Evolutionary conservation across 352 stramenopile genomes (phyloP).

Genomic region (Globisporangium alternatum): DNA sequence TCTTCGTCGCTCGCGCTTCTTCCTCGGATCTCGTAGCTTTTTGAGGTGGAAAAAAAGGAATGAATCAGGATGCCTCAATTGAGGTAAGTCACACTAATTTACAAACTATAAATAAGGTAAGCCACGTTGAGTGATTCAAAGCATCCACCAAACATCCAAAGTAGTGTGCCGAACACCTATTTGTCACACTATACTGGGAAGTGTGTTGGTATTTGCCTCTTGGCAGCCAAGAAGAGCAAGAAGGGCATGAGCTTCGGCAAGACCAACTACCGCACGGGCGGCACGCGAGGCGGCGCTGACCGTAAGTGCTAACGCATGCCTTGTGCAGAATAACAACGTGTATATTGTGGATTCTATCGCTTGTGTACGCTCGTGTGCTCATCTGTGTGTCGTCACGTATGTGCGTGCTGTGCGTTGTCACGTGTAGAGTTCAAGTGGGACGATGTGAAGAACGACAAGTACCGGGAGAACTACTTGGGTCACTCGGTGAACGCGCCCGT

Average conservation of each 20-base stretch:
- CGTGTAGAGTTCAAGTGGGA: slow-evolving; percentile 90
- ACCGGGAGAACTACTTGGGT: slow-evolving; percentile 90
- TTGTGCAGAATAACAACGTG: background rate
- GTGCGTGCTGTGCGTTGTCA: slow-evolving; percentile 1
- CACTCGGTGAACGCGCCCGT: slow-evolving; percentile 87
- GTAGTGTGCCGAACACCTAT: background rate
- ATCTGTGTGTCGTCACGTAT: background rate
- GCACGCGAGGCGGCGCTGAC: slow-evolving; percentile 83
- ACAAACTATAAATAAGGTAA: background rate
- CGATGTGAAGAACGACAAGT: slow-evolving; percentile 92
- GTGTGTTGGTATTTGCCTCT: background rate
- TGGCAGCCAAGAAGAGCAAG: background rate
- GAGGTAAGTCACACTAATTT: background rate
- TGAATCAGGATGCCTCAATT: slow-evolving; percentile 6
- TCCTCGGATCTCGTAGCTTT: slow-evolving; percentile 5
- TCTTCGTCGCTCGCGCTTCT: background rate
- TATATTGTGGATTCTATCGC: background rate
- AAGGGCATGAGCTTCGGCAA: slow-evolving; percentile 75
- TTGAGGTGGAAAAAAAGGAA: slow-evolving; percentile 11
- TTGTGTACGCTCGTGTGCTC: background rate
- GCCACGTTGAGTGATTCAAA: background rate
- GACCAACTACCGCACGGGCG: slow-evolving; percentile 84
- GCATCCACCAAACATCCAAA: too few species aligned
- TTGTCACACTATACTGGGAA: background rate
- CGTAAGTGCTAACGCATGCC: slow-evolving; percentile 39